phyloP scores from a whole-genome alignment of 2,329 filamentous ascomycete genomes.

The Apiospora marii region DNA sequence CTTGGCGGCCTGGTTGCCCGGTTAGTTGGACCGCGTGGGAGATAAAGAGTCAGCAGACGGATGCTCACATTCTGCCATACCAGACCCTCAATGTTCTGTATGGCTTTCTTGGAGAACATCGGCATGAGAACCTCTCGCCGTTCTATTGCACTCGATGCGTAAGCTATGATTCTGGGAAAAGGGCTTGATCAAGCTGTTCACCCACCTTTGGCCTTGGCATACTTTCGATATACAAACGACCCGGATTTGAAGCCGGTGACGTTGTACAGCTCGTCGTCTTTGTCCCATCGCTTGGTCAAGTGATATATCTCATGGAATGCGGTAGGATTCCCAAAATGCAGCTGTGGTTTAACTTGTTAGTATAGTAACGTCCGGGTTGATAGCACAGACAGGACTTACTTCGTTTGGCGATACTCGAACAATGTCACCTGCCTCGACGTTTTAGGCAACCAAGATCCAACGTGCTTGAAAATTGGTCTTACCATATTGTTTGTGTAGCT shows the following conservation, averaged over 20 bases:
- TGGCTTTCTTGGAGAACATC: conserved; percentile 7
- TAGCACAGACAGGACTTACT: background rate
- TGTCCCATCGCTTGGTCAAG: conserved; percentile 6
- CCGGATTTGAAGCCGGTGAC: background rate
- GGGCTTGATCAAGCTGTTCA: background rate
- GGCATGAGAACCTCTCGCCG: conserved; percentile 19
- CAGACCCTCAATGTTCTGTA: conserved; percentile 4
- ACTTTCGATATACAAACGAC: background rate
- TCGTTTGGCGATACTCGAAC: conserved; percentile 2
- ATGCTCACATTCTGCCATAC: conserved; percentile 12
- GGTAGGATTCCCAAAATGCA: background rate
- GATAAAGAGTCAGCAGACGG: background rate
- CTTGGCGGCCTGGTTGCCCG: conserved; percentile 30
- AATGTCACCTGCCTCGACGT: conserved; percentile 1
- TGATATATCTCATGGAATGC: conserved; percentile 22
- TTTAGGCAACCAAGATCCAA: background rate
- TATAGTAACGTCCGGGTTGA: background rate
- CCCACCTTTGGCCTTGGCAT: conserved; percentile 13
- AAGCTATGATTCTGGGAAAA: background rate
- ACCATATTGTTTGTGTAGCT: conserved; percentile 21
- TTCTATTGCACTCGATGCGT: conserved; percentile 27
- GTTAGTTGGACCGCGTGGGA: background rate
- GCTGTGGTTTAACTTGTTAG: background rate
- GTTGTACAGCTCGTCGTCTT: background rate
- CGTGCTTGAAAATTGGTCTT: background rate